Evolutionary conservation across 352 stramenopile species (phyloP), one percentile per base, ranked within the genome.

Genomic region (Pythium dissimile): DNA sequence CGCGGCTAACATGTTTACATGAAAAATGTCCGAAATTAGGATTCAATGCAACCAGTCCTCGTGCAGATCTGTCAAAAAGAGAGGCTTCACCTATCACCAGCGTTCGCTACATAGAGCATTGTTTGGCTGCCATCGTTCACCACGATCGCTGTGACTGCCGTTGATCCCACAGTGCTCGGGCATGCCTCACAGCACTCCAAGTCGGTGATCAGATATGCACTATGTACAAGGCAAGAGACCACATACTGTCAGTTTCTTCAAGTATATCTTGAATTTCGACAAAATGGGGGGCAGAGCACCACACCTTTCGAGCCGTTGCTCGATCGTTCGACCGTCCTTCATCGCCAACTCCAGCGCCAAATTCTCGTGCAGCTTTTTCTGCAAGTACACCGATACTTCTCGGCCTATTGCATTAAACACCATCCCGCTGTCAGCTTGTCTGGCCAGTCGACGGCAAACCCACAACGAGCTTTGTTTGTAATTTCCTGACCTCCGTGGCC

Each of bases 51-150:
- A n/a, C n/a, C n/a, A n/a, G n/a, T n/a, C n/a, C n/a, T n/a, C n/a
- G n/a, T n/a, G n/a, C n/a, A n/a, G n/a, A n/a, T n/a, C n/a, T n/a
- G n/a, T n/a, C n/a, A n/a, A n/a, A n/a, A n/a, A n/a, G n/a, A n/a
- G n/a, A n/a, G n/a, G n/a, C n/a, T n/a, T n/a, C n/a, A 92, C 81
- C 81, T 93, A 66, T 94, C 81, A 32, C 81, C 84, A 46, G 86
- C 76, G 59, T 94, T 94, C 18, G 77, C 66, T 5, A 74, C 67
- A 39, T 88, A 88, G 2, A 92, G 69, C 21, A 58, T 71, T 16
- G 38, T 74, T n/a, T 56, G 20, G 12, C 55, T 47, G 27, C 69
- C 56, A 8, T 86, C 54, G n/a, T 80, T 56, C 3, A 89, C 39
- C 21, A 88, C 21, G 31, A 90, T 8, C 5, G 77, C 77, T 5